phyloP scores from a whole-genome alignment of 768 basidiomycete genomes.

The Leccinum obscurum region DNA sequence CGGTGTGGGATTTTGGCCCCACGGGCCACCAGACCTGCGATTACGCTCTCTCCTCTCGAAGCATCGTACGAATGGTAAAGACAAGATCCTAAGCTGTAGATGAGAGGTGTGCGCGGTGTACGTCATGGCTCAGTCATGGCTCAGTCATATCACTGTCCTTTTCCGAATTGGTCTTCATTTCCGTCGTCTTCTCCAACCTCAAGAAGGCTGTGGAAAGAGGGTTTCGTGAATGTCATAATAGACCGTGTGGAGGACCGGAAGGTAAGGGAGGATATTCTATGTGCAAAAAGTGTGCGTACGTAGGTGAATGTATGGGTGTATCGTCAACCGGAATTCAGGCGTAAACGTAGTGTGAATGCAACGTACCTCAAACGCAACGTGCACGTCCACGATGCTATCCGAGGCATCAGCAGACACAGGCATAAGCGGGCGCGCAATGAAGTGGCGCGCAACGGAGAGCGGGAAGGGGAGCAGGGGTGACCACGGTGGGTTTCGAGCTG shows the following conservation, averaged over 20 bases:
- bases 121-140: background rate
- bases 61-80: background rate
- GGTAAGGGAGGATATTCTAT: conserved; percentile 68
- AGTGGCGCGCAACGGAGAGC: conserved; percentile 42
- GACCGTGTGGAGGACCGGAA: conserved; percentile 57
- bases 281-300: background rate
- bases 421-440: conserved; percentile 25
- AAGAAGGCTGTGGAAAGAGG: conserved; percentile 25
- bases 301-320: background rate
- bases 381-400: conserved; percentile 35
- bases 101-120: too few species aligned
- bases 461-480: conserved; percentile 35
- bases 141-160: background rate
- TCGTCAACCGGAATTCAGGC: background rate
- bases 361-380: conserved; percentile 62
- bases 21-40: too few species aligned
- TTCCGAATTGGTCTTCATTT: background rate
- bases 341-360: background rate
- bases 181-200: background rate
- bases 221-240: conserved; percentile 60
- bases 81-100: too few species aligned
- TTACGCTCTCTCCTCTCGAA: too few species aligned
- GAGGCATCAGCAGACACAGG: background rate
- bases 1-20: too few species aligned
- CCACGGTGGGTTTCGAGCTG: conserved; percentile 75